Percentiles rank a stretch among this genome's conserved stretches.
Evolutionary conservation across 495 filamentous ascomycete genomes (phyloP).

Genomic region (Thozetella sp.): DNA sequence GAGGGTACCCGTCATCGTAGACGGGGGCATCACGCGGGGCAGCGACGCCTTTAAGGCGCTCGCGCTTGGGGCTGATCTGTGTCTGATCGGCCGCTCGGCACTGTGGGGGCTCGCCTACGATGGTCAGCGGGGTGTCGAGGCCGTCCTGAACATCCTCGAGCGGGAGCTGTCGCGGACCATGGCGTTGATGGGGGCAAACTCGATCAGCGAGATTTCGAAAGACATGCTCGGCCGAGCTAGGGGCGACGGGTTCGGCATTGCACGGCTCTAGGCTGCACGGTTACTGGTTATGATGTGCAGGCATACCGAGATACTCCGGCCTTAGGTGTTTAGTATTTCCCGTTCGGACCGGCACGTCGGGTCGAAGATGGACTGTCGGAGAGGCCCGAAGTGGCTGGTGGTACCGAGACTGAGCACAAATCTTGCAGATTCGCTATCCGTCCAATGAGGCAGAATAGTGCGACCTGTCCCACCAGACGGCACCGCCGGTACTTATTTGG

Average conservation of each 20-base stretch:
- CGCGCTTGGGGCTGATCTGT: constrained; percentile 52
- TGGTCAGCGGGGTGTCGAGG: constrained; percentile 37
- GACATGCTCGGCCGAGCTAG: not conserved
- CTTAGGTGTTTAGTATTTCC: no score
- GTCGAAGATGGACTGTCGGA: no score
- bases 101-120: constrained; percentile 23
- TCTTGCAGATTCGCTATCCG: no score
- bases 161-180: constrained; percentile 33
- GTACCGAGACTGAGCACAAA: no score
- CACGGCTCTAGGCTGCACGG: not conserved
- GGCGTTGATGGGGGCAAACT: not conserved
- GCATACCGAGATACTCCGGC: no score
- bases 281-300: no score
- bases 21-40: constrained; percentile 62
- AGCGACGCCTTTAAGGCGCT: constrained; percentile 67
- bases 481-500: no score
- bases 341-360: no score
- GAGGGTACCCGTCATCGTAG: constrained; percentile 60
- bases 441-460: no score
- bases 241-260: not conserved
- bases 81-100: not conserved
- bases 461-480: no score
- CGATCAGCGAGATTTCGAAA: not conserved
- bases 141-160: constrained; percentile 43
- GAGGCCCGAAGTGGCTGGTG: no score